Base-by-base conservation (phyloP, 331 rosid genomes). In the Quercus tomentella region DNA sequence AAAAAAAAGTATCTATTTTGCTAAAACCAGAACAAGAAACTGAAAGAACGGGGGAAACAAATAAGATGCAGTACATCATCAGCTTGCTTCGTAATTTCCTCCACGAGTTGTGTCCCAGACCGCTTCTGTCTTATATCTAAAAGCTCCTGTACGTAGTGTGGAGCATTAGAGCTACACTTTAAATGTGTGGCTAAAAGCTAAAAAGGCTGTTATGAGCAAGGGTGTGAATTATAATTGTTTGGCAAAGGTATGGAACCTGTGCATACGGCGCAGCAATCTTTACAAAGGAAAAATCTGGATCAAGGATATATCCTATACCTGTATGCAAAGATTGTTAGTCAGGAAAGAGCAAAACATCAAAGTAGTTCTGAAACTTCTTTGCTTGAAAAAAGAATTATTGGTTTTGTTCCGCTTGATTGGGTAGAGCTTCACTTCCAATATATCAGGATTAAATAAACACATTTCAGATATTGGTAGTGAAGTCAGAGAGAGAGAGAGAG, bases 251-350 rank as follows among this genome's bases (percentile, higher is more conserved):
- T 35, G 68, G 35, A 78, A 95, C 97, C 97, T 95, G 97, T 1
- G 98, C 99, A 91, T 90, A 96, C 14, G 99, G 99, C 28, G 99
- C 96, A 31, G 96, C 99, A 74, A 93, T 90, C 89, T 96, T 91
- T 73, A 86, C 99, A 49, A 96, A 96, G 57, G 99, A 93, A 82
- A 96, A 96, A 79, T 89, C 84, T 74, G 93, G 91, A 90, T 90
- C 86, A 26, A 96, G 98, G 15, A 69, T 82, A 88, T 91, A 91
- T 62, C 99, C 96, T 80, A 96, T 87, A 85, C 98, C 94, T 93
- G 86, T 68, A 74, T 79, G 45, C 68, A 83, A 49, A 72, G 77
- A 60, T 57, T 41, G 26, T 11, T 33, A 75, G 68, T 74, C 51
- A 52, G 63, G 74, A 22, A 55, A 68, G 62, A 57, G 55, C 72